Percentiles rank a stretch among this genome's conserved stretches.
These are phyloP conservation scores for Eimeria praecox DNA, from an alignment of 169 alveolate species.

Conservation along the genomic window DNA sequence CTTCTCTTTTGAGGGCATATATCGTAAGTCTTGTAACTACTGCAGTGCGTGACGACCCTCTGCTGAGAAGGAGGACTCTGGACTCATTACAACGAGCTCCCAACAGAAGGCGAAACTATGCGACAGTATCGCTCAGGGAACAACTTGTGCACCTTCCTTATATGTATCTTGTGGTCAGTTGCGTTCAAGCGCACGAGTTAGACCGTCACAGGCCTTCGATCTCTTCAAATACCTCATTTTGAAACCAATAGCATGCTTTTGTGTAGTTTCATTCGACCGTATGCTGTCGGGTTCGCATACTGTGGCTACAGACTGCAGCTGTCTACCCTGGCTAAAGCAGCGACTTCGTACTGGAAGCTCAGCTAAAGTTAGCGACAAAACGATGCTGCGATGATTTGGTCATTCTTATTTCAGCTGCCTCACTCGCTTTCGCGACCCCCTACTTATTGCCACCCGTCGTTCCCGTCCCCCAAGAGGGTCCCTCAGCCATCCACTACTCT, in stretches of 20 bases:
- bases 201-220: neutral
- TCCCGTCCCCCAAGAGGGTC: neutral
- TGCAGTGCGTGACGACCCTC: no score
- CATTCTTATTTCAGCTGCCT: neutral
- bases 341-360: neutral
- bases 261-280: neutral
- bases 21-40: no score
- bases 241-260: neutral
- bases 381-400: neutral
- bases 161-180: neutral
- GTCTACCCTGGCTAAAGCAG: neutral
- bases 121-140: no score
- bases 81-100: no score
- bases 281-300: neutral
- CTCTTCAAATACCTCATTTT: neutral
- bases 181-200: neutral
- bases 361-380: neutral
- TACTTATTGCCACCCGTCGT: neutral
- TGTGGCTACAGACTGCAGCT: neutral
- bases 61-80: no score
- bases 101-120: no score
- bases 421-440: neutral
- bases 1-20: neutral
- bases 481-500: no score
- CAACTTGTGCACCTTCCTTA: no score